Evolutionary conservation across 2,329 filamentous ascomycete species (phyloP).

Genomic region (Lasiodiplodia hormozganensis): DNA sequence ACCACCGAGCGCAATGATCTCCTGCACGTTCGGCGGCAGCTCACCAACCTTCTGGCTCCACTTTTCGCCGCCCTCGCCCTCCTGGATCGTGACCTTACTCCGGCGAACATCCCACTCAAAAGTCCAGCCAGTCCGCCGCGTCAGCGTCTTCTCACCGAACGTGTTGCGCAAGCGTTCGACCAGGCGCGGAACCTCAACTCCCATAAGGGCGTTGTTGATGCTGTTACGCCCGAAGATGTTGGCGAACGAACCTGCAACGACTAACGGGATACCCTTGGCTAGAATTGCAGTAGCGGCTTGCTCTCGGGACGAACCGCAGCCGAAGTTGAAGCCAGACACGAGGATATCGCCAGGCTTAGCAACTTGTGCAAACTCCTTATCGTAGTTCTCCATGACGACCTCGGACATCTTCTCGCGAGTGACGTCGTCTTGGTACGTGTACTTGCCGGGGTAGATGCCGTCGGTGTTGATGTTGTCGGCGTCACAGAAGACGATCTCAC

Average conservation of each 20-base stretch:
- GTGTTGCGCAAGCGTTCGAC: constrained; percentile 70
- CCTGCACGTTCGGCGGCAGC: constrained; percentile 84
- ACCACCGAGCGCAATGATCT: constrained; percentile 65
- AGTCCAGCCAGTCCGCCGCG: constrained; percentile 81
- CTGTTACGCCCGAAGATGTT: constrained; percentile 83
- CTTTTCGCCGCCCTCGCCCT: constrained; percentile 68
- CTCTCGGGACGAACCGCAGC: constrained; percentile 80
- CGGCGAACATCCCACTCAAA: constrained; percentile 80
- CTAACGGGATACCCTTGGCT: constrained; percentile 79
- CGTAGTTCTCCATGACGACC: constrained; percentile 95
- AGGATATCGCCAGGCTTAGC: constrained; percentile 78
- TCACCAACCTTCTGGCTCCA: constrained; percentile 87
- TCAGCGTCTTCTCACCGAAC: constrained; percentile 67
- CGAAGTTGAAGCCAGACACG: constrained; percentile 88
- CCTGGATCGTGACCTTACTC: constrained; percentile 73
- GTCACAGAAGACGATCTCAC: constrained; percentile 89
- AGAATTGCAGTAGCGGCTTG: constrained; percentile 89
- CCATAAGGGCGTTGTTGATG: constrained; percentile 81
- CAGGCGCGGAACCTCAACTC: constrained; percentile 72
- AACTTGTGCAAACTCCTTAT: constrained; percentile 69
- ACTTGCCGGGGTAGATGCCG: constrained; percentile 88
- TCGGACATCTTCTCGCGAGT: constrained; percentile 80
- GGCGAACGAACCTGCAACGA: constrained; percentile 80
- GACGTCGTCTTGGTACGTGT: constrained; percentile 90
- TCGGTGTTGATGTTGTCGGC: constrained; percentile 91